Conservation (phyloP, 208 protist genomes). For the Wallacemonas rigidus region DNA sequence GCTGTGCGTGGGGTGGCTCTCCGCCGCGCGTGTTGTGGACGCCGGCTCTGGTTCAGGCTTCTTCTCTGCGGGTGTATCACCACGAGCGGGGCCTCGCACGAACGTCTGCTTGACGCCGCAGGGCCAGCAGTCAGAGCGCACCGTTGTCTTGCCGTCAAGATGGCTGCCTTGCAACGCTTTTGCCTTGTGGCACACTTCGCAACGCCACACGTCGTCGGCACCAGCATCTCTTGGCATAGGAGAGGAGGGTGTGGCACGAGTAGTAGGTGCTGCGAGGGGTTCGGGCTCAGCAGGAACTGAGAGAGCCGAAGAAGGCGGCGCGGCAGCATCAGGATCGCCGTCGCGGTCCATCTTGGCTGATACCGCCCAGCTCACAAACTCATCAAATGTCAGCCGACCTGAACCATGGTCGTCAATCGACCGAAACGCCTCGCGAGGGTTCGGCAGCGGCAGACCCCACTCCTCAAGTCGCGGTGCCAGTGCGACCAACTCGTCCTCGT, state of each 20-base stretch:
- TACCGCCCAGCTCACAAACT: slow-evolving; percentile 49
- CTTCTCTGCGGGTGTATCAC: neutral
- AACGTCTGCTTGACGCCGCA: slow-evolving; percentile 54
- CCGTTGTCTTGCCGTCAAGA: slow-evolving; percentile 39
- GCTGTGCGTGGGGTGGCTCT: neutral
- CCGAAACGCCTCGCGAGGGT: slow-evolving; percentile 38
- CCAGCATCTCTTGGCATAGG: too few relatives aligned
- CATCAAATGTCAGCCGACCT: slow-evolving; percentile 49
- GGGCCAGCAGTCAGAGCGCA: slow-evolving; percentile 64
- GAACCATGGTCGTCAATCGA: slow-evolving; percentile 47
- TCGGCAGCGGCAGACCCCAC: slow-evolving; percentile 37
- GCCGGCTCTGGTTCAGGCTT: neutral
- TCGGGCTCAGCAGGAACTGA: too few relatives aligned
- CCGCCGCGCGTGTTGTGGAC: too few relatives aligned
- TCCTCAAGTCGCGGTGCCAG: slow-evolving; percentile 28
- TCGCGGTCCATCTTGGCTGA: slow-evolving; percentile 30
- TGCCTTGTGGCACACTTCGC: slow-evolving; percentile 37
- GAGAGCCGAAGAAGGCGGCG: too few relatives aligned
- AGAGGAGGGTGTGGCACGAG: too few relatives aligned
- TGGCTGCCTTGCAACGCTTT: slow-evolving; percentile 37
- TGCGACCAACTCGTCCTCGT: slow-evolving; percentile 44
- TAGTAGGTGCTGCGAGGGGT: too few relatives aligned
- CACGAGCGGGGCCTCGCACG: neutral
- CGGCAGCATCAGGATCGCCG: slow-evolving; percentile 27
- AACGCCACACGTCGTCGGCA: slow-evolving; percentile 38